Base-by-base conservation (phyloP, 148 eudicot genomes). In the Heliosperma pusillum region DNA sequence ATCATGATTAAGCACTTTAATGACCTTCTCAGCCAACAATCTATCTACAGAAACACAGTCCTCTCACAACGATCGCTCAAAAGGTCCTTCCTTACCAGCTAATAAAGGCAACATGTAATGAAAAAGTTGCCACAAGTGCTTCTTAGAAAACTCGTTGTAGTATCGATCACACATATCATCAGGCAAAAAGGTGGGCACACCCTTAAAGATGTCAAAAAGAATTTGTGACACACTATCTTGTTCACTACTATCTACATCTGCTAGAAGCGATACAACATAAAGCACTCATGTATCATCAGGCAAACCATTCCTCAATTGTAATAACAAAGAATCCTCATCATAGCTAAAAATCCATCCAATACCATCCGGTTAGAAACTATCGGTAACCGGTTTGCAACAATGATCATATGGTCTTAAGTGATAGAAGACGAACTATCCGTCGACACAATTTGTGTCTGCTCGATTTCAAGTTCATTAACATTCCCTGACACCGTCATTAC, bases 61-160 rank as follows among this genome's bases (percentile, higher is more conserved):
- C 82, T 88, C 93, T 93, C 93, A 91, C 22, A 88, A 81, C 7
- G 91, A 83, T 56, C 90, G 89, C 55, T 89, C 92, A 76, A 92
- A 92, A 30, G 94, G 86, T 17, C 94, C 94, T 63, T 94, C 97
- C 59, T 89, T 92, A 71, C 89, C 92, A 0, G 97, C 94, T 22
- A 92, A 92, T 45, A 89, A 67, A 72, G 97, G 97, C 79, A 92
- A 90, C 94, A 92, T 92, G 79, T 92, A 92, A 80, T 92, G 97
- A 80, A 92, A 91, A 75, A 91, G 79, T 71, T 93, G 97, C 93
- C 97, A 91, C 15, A 91, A 71, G 36, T 91, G 91, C 75, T 89
- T 93, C 83, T 91, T 91, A 77, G 93, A 91, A 64, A 91, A 91
- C 16, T 93, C 92, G 73, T 88, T 74, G 82, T 85, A 90, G 73